phyloP scores from a whole-genome alignment of 768 basidiomycete genomes.

The Lepiota subincarnata region DNA sequence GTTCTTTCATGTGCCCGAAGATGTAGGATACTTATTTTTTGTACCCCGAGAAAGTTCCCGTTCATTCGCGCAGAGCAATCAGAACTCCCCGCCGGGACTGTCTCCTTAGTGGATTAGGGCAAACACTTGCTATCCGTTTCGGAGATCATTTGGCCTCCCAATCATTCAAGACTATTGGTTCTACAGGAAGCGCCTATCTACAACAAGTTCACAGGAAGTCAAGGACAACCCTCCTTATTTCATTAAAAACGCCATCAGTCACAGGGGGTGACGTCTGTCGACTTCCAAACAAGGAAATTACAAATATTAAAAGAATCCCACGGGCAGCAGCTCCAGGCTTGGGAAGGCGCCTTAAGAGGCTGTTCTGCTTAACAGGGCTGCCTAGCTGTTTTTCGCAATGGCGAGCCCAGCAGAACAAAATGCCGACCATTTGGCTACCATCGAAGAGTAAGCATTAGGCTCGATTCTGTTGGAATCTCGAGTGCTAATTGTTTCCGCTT shows the following conservation, averaged over 20 bases:
- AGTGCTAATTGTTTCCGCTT: background rate
- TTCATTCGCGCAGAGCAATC: too few species aligned
- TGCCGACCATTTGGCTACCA: conserved; percentile 1
- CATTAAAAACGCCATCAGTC: background rate
- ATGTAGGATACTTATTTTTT: too few species aligned
- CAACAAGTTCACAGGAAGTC: too few species aligned
- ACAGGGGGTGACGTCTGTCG: background rate
- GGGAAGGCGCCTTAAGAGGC: background rate
- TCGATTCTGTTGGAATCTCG: too few species aligned
- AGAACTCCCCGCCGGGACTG: too few species aligned
- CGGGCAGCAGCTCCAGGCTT: background rate
- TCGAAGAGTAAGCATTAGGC: conserved; percentile 6
- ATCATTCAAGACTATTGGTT: background rate
- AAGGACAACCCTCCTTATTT: too few species aligned
- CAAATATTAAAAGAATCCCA: conserved; percentile 2
- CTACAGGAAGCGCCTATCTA: background rate
- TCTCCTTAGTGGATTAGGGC: too few species aligned
- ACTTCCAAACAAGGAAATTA: conserved; percentile 1
- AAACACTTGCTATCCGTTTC: too few species aligned
- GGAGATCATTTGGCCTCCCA: background rate
- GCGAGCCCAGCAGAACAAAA: conserved; percentile 1
- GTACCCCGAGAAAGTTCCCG: too few species aligned
- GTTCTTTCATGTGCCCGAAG: too few species aligned
- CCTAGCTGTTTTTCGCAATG: background rate
- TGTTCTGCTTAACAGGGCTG: background rate